These are phyloP conservation scores for Tetrastigma voinierianum DNA, from an alignment of 164 flowering plant genomes.

Conservation along the genomic window DNA sequence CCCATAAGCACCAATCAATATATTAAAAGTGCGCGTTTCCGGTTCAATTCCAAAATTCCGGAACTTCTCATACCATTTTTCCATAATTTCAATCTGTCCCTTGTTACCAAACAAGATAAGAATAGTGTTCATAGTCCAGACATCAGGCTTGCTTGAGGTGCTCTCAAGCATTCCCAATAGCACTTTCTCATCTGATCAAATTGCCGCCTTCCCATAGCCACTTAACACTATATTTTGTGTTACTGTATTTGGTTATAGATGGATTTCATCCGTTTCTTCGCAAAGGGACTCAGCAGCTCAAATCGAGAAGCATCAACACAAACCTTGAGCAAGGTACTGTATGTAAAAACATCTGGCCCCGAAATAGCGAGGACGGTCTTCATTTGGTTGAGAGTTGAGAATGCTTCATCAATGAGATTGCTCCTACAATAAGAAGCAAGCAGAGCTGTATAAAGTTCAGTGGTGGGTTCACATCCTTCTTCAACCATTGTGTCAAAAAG, in stretches of 20 bases:
- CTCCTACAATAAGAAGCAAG: slow-evolving; percentile 78
- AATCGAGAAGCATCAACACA: slow-evolving; percentile 73
- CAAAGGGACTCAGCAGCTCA: slow-evolving; percentile 66
- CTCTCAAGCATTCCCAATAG: slow-evolving; percentile 77
- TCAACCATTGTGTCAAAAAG: slow-evolving; percentile 83
- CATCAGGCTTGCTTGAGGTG: slow-evolving; percentile 69
- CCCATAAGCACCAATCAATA: slow-evolving; percentile 93
- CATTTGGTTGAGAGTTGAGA: slow-evolving; percentile 67
- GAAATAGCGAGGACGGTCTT: slow-evolving; percentile 83
- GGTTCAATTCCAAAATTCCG: slow-evolving; percentile 87
- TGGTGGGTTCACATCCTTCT: slow-evolving; percentile 74
- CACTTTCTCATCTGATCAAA: slow-evolving; percentile 80
- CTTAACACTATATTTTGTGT: slow-evolving; percentile 84
- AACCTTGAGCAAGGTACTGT: slow-evolving; percentile 72
- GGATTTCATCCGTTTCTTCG: slow-evolving; percentile 67
- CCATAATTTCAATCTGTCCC: slow-evolving; percentile 92
- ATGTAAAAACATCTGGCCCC: slow-evolving; percentile 87
- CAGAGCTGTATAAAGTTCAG: slow-evolving; percentile 81
- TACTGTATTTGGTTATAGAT: slow-evolving; percentile 77
- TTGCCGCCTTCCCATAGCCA: slow-evolving; percentile 91
- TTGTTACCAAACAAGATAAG: slow-evolving; percentile 77
- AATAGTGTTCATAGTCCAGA: slow-evolving; percentile 95
- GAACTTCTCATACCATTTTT: slow-evolving; percentile 93
- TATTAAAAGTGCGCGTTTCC: slow-evolving; percentile 90
- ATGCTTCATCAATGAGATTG: slow-evolving; percentile 72